phyloP scores from a whole-genome alignment of 352 stramenopile species.

The Pelagophyceae sp. region DNA sequence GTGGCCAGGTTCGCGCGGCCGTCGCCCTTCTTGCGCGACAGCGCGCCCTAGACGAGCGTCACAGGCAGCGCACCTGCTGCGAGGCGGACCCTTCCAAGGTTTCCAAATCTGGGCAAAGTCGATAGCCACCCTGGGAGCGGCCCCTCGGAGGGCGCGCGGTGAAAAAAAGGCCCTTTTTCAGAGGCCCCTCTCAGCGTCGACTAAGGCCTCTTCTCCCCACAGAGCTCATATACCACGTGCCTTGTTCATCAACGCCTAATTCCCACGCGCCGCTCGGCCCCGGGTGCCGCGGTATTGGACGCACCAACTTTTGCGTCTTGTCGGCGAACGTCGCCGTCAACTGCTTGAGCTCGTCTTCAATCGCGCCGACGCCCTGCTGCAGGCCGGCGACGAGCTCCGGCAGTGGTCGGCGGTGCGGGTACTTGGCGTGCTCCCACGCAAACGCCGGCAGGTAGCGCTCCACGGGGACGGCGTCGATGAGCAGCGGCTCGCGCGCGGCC shows the following conservation, averaged over 20 bases:
- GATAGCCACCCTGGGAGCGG: too few species aligned
- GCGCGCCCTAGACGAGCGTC: too few species aligned
- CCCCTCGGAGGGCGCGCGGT: too few species aligned
- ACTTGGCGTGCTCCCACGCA: constrained; percentile 95
- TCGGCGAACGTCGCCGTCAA: constrained; percentile 80
- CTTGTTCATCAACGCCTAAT: constrained; percentile 9
- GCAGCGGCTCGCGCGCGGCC: constrained; percentile 26
- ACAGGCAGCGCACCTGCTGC: too few species aligned
- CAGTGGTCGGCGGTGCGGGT: constrained; percentile 83
- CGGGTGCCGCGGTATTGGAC: too few species aligned
- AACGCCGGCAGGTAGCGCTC: constrained; percentile 91
- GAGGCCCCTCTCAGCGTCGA: too few species aligned
- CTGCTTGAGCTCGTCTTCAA: constrained; percentile 94
- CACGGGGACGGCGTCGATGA: constrained; percentile 63
- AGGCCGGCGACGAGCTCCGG: constrained; percentile 89
- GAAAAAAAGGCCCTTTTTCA: too few species aligned
- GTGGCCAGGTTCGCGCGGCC: constrained; percentile 71
- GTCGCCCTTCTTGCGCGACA: constrained; percentile 77
- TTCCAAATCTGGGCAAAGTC: too few species aligned
- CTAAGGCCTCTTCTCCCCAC: too few species aligned
- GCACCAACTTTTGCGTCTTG: constrained; percentile 71
- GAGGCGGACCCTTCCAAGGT: too few species aligned
- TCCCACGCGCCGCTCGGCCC: neutral
- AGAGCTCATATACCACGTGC: constrained; percentile 25
- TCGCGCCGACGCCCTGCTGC: constrained; percentile 76